Evolutionary conservation across 257 asterid species (phyloP), one percentile per base, ranked within the genome.

Genomic region (Nicotiana otophora): DNA sequence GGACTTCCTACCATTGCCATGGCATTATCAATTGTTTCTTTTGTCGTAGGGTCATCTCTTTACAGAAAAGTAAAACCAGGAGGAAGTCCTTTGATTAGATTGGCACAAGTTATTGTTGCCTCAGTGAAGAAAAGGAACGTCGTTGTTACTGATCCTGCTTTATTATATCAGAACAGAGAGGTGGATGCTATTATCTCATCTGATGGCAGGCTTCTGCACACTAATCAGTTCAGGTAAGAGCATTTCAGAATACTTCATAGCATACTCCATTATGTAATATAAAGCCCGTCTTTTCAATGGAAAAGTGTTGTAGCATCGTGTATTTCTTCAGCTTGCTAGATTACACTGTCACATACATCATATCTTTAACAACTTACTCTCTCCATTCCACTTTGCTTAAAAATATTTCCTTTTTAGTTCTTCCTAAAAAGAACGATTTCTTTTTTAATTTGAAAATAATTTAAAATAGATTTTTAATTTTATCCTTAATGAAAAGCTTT

Each of bases 1-100:
- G 97, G 98, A 2, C 90, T 95, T 36, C 97, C 98, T 2, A 95
- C 99, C 36, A 89, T 92, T 7, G 95, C 97, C 53, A 88, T 95
- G 92, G 95, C 78, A 1, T 51, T 92, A 14, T 92, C 98, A 0
- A 86, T 90, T 51, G 19, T 92, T 0, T 90, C 75, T 6, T 94
- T 95, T 84, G 20, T 92, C 14, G 4, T 87, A 2, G 99, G 97
- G 0, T 53, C 91, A 9, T 89, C 91, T 12, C 85, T 91, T 82
- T 95, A 95, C 76, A 86, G 68, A 81, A 92, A 84, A 81, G 86
- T 91, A 20, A 91, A 92, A 86, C 97, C 95, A 0, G 94, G 93
- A 0, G 98, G 99, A 8, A 95, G 98, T 36, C 99, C 99, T 0
- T 89, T 91, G 39, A 84, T 90, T 53, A 84, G 99, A 72, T 86